Base-by-base conservation (phyloP, 495 filamentous ascomycete genomes). In the Chaetomium cochliodes region DNA sequence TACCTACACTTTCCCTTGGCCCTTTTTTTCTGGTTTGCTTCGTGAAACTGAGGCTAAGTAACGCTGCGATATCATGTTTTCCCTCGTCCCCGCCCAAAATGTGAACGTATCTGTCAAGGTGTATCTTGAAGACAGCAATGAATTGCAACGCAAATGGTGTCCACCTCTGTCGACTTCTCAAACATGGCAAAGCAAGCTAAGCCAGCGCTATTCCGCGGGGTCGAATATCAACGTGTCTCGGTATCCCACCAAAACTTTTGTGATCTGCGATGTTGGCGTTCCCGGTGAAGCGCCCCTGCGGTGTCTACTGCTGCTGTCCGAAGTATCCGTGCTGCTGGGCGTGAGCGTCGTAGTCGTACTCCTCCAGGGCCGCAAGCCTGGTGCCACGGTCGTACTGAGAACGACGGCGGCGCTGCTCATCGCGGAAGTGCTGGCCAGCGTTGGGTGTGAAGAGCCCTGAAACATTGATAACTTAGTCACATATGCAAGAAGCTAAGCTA, bases 361-460 rank as follows among this genome's bases (percentile, higher is more conserved):
- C 85, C 70, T 89, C 85, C n/a, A 85, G 76, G 20, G 82, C 80
- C 6, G 83, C 83, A 62, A 85, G 79, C 51, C 82, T 77, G 49
- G 87, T 90, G 23, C 89, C 89, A 49, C 89, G 87, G 67, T 92
- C 89, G 72, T 82, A 92, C 68, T 90, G 88, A 41, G 89, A 91
- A 51, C 87, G 88, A 64, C 88, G 87, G 57, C 88, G 87, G 64
- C 88, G 88, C 73, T 91, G 88, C 73, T 90, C 88, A 65, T 90
- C 87, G 22, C 88, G 86, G 69, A 86, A 85, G 66, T 89, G 86
- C 69, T 90, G 89, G 41, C 87, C 87, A 33, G 87, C 84, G 46
- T 87, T 85, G 26, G 89, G 89, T 42, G 88, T 88, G 71, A 90
- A 91, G 15, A 91, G 78, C 5, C 88, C 88, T 90, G 59, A 58